Base-by-base conservation (phyloP, 176 grass and related monocot genomes). In the Ananas comosus region DNA sequence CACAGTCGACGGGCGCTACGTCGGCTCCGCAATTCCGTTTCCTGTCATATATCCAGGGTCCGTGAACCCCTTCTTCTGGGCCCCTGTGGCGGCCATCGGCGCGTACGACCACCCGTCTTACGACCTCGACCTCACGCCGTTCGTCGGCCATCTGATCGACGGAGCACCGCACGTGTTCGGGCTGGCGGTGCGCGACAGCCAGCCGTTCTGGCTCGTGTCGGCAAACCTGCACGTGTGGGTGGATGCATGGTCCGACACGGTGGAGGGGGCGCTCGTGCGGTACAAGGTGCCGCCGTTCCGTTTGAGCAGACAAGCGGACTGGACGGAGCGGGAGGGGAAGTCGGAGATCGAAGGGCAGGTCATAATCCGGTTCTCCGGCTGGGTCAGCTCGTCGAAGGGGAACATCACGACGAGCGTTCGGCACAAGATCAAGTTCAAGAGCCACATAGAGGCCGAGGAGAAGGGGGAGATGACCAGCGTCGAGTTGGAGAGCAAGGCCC, bases 151-250 rank as follows among this genome's bases (percentile, higher is more conserved):
- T 51, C 50, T 91, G 17, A 16, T 91, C 53, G 82, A 91, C 1
- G 68, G 75, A 18, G 74, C 73, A 27, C 72, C 81, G n/a, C 88
- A 91, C 42, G 25, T 68, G 42, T 85, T 85, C 11, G 79, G 88
- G 51, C 80, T 91, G 23, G 51, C 51, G 0, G 88, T 88, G 11
- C 83, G 77, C 27, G 81, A 91, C 71, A 78, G 73, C 2, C 58
- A 81, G 25, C 56, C 79, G 67, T 6, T 82, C 4, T 91, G 88
- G 88, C 81, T 71, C 50, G 12, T 91, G 19, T 80, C 83, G 66
- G 81, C 78, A 18, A 91, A 91, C 73, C 56, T 91, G 18, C 88
- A 87, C 54, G 63, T 91, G 0, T 91, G 88, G 88, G 14, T 91
- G 12, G 88, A 91, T 75, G 75, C 72, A 3, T 70, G 77, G 63